A percentile compares a stretch with the other conserved stretches of the same genome.
phyloP scores from a whole-genome alignment of 2,329 filamentous ascomycete genomes.

The Lomentospora prolificans region DNA sequence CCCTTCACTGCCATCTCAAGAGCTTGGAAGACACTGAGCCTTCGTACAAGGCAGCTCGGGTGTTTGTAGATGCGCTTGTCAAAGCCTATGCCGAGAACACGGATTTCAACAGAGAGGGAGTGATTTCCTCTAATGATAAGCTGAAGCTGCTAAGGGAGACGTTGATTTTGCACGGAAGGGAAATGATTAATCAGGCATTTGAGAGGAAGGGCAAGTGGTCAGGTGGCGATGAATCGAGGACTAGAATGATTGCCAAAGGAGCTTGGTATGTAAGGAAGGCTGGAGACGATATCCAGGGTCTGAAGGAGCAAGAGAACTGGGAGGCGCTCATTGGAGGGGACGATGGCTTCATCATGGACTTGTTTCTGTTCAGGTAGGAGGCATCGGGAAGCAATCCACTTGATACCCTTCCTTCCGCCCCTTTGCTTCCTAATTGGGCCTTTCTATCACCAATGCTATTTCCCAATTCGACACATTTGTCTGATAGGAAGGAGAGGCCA shows the following conservation, averaged over 20 bases:
- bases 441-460: too few relatives aligned
- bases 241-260: conserved; percentile 10
- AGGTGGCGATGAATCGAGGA: conserved; percentile 5
- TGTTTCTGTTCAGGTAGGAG: background rate
- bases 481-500: too few relatives aligned
- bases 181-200: conserved; percentile 14
- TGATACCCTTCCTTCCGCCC: too few relatives aligned
- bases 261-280: conserved; percentile 14
- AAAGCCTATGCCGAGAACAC: background rate
- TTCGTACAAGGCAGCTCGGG: background rate
- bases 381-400: background rate
- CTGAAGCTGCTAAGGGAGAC: conserved; percentile 11
- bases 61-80: background rate
- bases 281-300: conserved; percentile 10
- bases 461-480: too few relatives aligned
- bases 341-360: background rate
- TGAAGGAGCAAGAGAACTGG: conserved; percentile 12
- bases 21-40: background rate
- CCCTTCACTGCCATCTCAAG: conserved; percentile 4
- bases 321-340: conserved; percentile 9
- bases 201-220: conserved; percentile 7
- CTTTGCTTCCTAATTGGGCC: too few relatives aligned
- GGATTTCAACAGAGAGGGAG: conserved; percentile 5
- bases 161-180: conserved; percentile 13
- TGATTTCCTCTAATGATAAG: background rate